Conservation (phyloP, 768 basidiomycete genomes). For the Mrakia frigida region DNA sequence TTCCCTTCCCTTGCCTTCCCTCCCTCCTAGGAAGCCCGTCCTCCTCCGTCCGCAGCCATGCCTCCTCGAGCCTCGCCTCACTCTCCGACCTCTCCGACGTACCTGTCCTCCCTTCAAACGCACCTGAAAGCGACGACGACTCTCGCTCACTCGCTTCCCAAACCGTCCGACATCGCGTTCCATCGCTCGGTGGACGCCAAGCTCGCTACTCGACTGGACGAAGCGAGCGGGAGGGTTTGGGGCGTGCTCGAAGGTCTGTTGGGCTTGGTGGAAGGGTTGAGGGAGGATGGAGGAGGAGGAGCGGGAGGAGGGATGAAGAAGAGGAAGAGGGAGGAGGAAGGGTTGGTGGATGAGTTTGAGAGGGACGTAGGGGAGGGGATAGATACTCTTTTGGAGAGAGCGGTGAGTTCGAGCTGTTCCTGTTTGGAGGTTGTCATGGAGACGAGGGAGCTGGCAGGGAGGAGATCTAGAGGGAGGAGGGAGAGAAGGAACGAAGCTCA, state of each 20-base stretch:
- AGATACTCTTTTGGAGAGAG: constrained; percentile 77
- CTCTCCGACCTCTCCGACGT: constrained; percentile 11
- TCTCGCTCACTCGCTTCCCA: constrained; percentile 42
- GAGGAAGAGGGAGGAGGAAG: constrained; percentile 59
- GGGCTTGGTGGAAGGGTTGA: constrained; percentile 46
- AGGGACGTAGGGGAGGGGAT: constrained; percentile 67
- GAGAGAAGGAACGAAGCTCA: neutral
- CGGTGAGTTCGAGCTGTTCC: constrained; percentile 51
- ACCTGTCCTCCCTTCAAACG: constrained; percentile 39
- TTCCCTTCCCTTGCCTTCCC: neutral
- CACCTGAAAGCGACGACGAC: constrained; percentile 42
- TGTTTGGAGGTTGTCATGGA: no score
- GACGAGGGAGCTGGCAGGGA: neutral
- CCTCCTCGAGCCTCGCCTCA: neutral
- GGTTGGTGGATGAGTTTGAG: constrained; percentile 77
- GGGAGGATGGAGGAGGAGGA: constrained; percentile 10
- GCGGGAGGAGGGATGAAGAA: constrained; percentile 41
- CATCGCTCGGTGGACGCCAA: constrained; percentile 76
- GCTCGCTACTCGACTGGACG: constrained; percentile 66
- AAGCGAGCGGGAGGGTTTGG: constrained; percentile 61
- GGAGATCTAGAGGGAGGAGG: no score
- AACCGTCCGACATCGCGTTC: constrained; percentile 71
- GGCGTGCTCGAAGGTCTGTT: constrained; percentile 62
- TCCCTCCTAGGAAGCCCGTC: no score
- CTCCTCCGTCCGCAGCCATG: neutral